phyloP scores from a whole-genome alignment of 331 rosid genomes.

The Pyrus hybrid region DNA sequence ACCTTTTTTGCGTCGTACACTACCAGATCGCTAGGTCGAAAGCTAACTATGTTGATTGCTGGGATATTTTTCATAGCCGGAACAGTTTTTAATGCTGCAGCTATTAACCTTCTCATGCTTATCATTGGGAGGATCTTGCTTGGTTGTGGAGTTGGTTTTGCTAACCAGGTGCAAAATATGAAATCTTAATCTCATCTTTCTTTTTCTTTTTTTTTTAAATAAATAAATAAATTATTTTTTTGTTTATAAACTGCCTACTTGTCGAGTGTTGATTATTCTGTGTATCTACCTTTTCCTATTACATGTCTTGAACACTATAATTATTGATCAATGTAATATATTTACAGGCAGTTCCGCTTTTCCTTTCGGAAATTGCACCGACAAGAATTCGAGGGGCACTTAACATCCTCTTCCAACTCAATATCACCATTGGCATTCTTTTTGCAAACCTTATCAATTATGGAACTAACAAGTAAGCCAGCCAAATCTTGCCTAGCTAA shows the following conservation, averaged over 20 bases:
- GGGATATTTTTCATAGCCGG: constrained; percentile 42
- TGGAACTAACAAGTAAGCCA: constrained; percentile 24
- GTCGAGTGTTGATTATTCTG: too few relatives aligned
- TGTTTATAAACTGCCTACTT: neutral
- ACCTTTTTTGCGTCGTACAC: constrained; percentile 42
- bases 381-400: constrained; percentile 35
- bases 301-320: neutral
- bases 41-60: neutral
- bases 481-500: too few relatives aligned
- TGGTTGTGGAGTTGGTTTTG: neutral
- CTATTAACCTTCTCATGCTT: constrained; percentile 1
- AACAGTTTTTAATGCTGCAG: constrained; percentile 34
- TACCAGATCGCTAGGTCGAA: constrained; percentile 46
- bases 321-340: neutral
- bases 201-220: too few relatives aligned
- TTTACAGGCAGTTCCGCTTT: constrained; percentile 11
- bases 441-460: constrained; percentile 25
- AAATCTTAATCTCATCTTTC: neutral
- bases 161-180: neutral
- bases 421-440: constrained; percentile 24
- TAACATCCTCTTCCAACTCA: constrained; percentile 29
- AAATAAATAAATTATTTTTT: too few relatives aligned
- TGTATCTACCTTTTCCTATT: neutral
- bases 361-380: constrained; percentile 32
- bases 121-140: neutral